These are phyloP conservation scores for Podospora australis DNA, from an alignment of 495 filamentous ascomycete genomes.

Conservation along the genomic window DNA sequence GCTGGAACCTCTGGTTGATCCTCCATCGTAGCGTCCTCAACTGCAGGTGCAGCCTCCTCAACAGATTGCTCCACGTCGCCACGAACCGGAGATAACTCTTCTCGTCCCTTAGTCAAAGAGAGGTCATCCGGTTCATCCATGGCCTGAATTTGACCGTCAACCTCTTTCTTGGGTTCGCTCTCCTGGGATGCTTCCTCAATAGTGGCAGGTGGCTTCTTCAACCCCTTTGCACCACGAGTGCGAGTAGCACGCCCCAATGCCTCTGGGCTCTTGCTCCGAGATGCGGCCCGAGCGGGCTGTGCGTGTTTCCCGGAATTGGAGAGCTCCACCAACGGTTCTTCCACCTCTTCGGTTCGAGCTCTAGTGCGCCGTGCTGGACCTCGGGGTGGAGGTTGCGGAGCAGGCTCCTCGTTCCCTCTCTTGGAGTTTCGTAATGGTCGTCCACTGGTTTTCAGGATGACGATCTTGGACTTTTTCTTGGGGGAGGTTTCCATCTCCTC, in stretches of 20 bases:
- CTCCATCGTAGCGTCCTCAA: conserved; percentile 14
- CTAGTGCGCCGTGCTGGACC: conserved; percentile 36
- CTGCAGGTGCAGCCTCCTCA: conserved; percentile 2
- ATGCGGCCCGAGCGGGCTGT: conserved; percentile 38
- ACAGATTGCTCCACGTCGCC: conserved; percentile 2
- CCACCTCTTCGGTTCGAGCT: conserved; percentile 41
- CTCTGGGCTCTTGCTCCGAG: conserved; percentile 61
- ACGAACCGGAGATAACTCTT: conserved; percentile 2
- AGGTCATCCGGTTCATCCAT: conserved; percentile 31
- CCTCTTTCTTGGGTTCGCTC: conserved; percentile 29
- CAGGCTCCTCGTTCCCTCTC: conserved; percentile 16
- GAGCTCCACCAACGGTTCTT: conserved; percentile 44
- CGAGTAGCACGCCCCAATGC: conserved; percentile 34
- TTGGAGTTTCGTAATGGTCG: conserved; percentile 12
- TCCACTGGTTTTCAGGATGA: conserved; percentile 23
- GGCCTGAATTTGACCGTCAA: conserved; percentile 15
- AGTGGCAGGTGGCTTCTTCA: conserved; percentile 52
- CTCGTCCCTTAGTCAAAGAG: conserved; percentile 16
- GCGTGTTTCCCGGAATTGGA: conserved; percentile 74
- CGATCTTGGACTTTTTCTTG: conserved; percentile 24
- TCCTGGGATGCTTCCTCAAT: conserved; percentile 56
- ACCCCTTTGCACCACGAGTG: conserved; percentile 56
- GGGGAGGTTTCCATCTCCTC: conserved; percentile 9
- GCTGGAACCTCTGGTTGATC: conserved; percentile 19
- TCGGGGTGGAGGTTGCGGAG: conserved; percentile 7